Base-by-base conservation (phyloP, 1,284 basidiomycete genomes). In the Ustilago sp. region DNA sequence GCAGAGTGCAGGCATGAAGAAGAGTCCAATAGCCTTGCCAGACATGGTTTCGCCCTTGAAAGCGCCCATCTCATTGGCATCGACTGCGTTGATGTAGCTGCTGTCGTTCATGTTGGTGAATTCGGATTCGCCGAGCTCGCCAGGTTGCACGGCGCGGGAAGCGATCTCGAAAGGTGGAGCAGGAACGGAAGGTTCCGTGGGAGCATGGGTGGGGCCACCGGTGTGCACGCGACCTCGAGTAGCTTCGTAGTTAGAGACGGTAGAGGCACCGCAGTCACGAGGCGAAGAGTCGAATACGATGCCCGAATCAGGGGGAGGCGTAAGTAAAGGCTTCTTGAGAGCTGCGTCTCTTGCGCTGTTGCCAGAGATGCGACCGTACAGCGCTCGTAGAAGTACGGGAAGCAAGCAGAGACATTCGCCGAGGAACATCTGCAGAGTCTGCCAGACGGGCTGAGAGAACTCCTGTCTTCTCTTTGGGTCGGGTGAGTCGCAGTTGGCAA, bases 1-100 rank as follows among this genome's bases (percentile, higher is more conserved):
- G 86, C 93, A 95, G 47, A 89, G 87, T 35, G 94, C 93, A n/a
- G 94, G 94, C 72, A 94, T 89, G 59, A 95, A 88, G 62, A 94
- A 89, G 68, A 93, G 88, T 59, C 93, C 59, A 31, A 75, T 66
- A 2, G 67, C 64, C 23, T 65, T 69, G 48, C 75, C 75, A 12
- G 66, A 66, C 71, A 78, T 57, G 31, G 62, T 43, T 41, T 80
- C 56, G 31, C 67, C 74, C 45, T 70, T 64, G 66, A 73, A 66
- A 2, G 76, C 67, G 8, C 52, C 56, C 11, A 74, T 43, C 51
- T 74, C 58, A 52, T 72, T 68, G 8, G 72, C 57, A 23, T 71
- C 58, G 32, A 70, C 59, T 13, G 68, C 63, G 41, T 64, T 36
- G 63, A 74, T 73, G 62, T 63, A 74, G 61, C 68, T 65, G 63